Conservation (phyloP, 1,284 basidiomycete genomes). For the Amylostereum chailletii region DNA sequence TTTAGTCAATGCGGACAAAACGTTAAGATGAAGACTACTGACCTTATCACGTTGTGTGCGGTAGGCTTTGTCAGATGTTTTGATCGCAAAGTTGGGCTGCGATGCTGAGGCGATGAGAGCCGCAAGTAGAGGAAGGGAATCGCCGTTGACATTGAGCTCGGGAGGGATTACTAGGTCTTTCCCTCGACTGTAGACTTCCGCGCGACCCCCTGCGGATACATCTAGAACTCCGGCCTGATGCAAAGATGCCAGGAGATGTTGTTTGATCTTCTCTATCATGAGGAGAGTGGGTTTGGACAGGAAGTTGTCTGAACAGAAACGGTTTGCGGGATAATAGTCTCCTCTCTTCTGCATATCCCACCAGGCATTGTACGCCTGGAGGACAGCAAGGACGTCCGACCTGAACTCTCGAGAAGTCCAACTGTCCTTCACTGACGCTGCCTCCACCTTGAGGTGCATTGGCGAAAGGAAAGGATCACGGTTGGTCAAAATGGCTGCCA, state of each 20-base stretch:
- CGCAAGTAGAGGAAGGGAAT: constrained; percentile 75
- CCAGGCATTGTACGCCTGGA: constrained; percentile 84
- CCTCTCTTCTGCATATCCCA: constrained; percentile 59
- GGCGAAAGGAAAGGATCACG: constrained; percentile 90
- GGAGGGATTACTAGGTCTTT: constrained; percentile 43
- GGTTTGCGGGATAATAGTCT: constrained; percentile 56
- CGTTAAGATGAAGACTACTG: constrained; percentile 14
- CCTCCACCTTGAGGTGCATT: constrained; percentile 56
- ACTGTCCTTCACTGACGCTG: constrained; percentile 65
- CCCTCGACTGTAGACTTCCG: constrained; percentile 17
- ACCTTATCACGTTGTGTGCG: constrained; percentile 87
- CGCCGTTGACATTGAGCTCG: constrained; percentile 67
- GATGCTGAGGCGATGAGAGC: constrained; percentile 82
- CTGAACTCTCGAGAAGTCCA: constrained; percentile 79
- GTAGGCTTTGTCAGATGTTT: constrained; percentile 65
- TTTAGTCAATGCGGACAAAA: constrained; percentile 9
- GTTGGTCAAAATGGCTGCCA: constrained; percentile 86
- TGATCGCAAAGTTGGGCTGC: constrained; percentile 91
- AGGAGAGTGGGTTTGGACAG: constrained; percentile 78
- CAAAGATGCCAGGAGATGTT: constrained; percentile 72
- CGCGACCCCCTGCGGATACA: constrained; percentile 57
- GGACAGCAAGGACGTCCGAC: constrained; percentile 78
- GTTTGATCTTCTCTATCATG: constrained; percentile 80
- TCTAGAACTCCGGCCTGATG: constrained; percentile 79
- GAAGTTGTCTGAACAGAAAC: constrained; percentile 86